Conservation (phyloP, 1,139 yeast species). For the Saccharomycopsis crataegensis region DNA sequence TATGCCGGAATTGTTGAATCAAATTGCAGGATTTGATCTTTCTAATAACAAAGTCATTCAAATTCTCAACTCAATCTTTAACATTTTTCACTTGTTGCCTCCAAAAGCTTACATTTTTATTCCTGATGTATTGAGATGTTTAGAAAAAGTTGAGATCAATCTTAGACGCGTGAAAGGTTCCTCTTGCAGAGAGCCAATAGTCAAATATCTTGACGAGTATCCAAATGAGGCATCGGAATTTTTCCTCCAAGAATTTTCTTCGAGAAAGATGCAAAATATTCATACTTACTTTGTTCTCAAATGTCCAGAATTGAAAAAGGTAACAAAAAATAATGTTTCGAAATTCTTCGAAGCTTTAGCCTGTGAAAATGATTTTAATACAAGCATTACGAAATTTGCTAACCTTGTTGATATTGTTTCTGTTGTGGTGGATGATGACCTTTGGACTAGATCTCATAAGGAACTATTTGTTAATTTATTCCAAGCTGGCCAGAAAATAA, state of each 20-base stretch:
- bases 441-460: slow-evolving; percentile 56
- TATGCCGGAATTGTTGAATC: slow-evolving; percentile 67
- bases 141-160: slow-evolving; percentile 73
- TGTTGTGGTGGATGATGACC: slow-evolving; percentile 46
- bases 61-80: slow-evolving; percentile 83
- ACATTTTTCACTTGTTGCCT: slow-evolving; percentile 87
- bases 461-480: slow-evolving; percentile 43
- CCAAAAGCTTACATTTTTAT: slow-evolving; percentile 88
- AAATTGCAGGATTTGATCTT: slow-evolving; percentile 65
- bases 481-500: slow-evolving; percentile 39
- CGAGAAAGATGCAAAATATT: slow-evolving; percentile 56
- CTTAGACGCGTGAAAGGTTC: slow-evolving; percentile 81
- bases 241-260: slow-evolving; percentile 59
- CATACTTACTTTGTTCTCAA: slow-evolving; percentile 55
- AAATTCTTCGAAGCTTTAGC: slow-evolving; percentile 33
- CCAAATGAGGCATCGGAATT: slow-evolving; percentile 68
- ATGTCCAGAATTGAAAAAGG: slow-evolving; percentile 49
- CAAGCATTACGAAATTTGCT: slow-evolving; percentile 57
- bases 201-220: slow-evolving; percentile 79
- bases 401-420: slow-evolving; percentile 62
- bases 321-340: slow-evolving; percentile 45
- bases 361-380: slow-evolving; percentile 44
- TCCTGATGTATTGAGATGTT: slow-evolving; percentile 75
- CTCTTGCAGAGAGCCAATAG: slow-evolving; percentile 85
- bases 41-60: slow-evolving; percentile 78